These are phyloP conservation scores for Pelagophyceae sp. DNA, from an alignment of 352 stramenopile species.

Conservation along the genomic window DNA sequence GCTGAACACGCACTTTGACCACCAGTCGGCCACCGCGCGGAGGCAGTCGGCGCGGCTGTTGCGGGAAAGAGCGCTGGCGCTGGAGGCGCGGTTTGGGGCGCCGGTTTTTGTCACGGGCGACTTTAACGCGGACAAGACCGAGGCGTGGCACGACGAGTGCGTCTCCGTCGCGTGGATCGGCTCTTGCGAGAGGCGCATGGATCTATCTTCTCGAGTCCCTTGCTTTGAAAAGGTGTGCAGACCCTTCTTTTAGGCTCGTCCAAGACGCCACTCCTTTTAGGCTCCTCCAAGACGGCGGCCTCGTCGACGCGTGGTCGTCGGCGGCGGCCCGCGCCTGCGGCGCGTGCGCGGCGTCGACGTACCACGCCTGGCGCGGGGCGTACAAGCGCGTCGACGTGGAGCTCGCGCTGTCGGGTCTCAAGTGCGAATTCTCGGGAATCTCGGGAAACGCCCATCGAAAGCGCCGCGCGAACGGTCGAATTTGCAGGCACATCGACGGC, in stretches of 20 bases:
- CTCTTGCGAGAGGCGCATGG: too few relatives aligned
- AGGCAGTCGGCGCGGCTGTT: neutral
- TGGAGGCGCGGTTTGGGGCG: too few relatives aligned
- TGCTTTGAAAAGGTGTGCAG: too few relatives aligned
- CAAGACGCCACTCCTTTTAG: too few relatives aligned
- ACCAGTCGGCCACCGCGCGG: neutral
- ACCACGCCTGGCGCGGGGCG: neutral
- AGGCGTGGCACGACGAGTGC: neutral
- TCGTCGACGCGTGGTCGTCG: neutral
- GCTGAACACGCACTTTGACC: neutral
- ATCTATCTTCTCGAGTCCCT: too few relatives aligned
- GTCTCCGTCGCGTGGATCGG: too few relatives aligned
- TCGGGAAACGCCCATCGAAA: neutral
- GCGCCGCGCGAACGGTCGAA: too few relatives aligned
- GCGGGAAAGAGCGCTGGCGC: neutral
- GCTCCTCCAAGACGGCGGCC: neutral
- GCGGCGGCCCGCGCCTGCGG: neutral
- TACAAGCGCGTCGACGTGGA: neutral
- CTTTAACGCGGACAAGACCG: neutral
- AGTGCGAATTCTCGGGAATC: too few relatives aligned
- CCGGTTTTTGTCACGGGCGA: neutral
- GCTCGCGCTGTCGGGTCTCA: neutral
- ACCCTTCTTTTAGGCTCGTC: too few relatives aligned
- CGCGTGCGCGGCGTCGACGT: neutral
- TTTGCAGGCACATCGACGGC: conserved; percentile 1